Base-by-base conservation (phyloP, 164 flowering plant genomes). In the Chimonanthus praecox region DNA sequence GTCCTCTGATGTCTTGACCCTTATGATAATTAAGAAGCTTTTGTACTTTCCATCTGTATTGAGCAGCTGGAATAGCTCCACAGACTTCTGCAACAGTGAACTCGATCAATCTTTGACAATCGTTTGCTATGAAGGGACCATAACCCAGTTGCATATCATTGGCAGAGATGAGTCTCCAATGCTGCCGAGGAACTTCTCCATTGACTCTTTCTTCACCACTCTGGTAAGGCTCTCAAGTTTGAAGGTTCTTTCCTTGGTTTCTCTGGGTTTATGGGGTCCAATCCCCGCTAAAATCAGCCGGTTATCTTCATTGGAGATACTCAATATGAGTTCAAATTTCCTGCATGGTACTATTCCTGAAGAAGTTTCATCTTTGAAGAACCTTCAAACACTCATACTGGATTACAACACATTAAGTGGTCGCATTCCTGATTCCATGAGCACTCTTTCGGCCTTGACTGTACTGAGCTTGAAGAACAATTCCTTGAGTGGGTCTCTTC, bases 211-310 rank as follows among this genome's bases (percentile, higher is more conserved):
- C 72, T 73, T 92, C 9, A 82, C 85, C 0, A 86, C 91, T 3
- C 92, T 96, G 44, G 92, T 77, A 62, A 81, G 80, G 73, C 88
- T 96, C 54, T 89, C 97, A 0, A 80, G 78, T 76, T 77, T 96
- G 81, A 96, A 88, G 77, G 97, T 96, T 71, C 88, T 96, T 70
- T 84, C 85, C n/a, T 77, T 96, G 80, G 97, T 85, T 70, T 94
- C 97, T 71, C 90, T 96, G 4, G 99, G 99, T 48, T 75, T 96
- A 74, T 91, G 98, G 95, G 99, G 98, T 33, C 84, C 83, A 1
- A 67, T 96, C 68, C 93, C 99, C 7, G 83, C 81, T 45, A 85
- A 89, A 69, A 82, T 94, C 50, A 78, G 81, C 2, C 85, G 84
- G 3, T 72, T 96, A 46, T 84, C 92, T 33, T 87, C 92, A 2